These are phyloP conservation scores for Rhodotorula sp. DNA, from an alignment of 1,284 basidiomycete genomes.

Conservation along the genomic window DNA sequence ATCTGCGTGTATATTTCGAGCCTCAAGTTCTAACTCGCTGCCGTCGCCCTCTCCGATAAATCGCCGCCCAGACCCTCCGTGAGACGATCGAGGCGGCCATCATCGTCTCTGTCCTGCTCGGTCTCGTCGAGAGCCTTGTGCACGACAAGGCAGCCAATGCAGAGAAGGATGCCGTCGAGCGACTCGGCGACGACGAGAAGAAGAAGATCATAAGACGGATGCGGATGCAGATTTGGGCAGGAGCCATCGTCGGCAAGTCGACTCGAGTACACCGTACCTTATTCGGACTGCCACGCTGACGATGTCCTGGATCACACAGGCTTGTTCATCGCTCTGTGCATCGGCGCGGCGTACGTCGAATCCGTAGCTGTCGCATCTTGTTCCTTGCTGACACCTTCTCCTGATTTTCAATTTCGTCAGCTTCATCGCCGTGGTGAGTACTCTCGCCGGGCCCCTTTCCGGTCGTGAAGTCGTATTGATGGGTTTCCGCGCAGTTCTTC, in stretches of 20 bases:
- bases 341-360: conserved; percentile 54
- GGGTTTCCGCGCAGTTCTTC: conserved; percentile 51
- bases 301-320: conserved; percentile 46
- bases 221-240: conserved; percentile 65
- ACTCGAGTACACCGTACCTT: no score
- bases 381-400: not conserved
- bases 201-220: conserved; percentile 38
- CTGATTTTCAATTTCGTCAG: not conserved
- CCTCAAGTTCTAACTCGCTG: no score
- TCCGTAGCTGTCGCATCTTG: not conserved
- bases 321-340: conserved; percentile 70
- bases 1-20: no score
- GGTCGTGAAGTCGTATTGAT: not conserved
- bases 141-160: conserved; percentile 30
- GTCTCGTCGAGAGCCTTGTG: conserved; percentile 74
- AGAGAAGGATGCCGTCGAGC: conserved; percentile 18
- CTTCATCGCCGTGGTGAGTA: conserved; percentile 55
- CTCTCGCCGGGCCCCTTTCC: not conserved
- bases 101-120: conserved; percentile 82
- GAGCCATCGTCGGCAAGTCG: conserved; percentile 59
- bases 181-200: conserved; percentile 22
- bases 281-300: no score
- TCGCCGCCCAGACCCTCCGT: conserved; percentile 59
- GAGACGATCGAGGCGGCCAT: conserved; percentile 86
- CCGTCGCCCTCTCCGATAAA: no score